Evolutionary conservation across 108 stramenopile species (phyloP).

Genomic region (Schizochytrium sp.): DNA sequence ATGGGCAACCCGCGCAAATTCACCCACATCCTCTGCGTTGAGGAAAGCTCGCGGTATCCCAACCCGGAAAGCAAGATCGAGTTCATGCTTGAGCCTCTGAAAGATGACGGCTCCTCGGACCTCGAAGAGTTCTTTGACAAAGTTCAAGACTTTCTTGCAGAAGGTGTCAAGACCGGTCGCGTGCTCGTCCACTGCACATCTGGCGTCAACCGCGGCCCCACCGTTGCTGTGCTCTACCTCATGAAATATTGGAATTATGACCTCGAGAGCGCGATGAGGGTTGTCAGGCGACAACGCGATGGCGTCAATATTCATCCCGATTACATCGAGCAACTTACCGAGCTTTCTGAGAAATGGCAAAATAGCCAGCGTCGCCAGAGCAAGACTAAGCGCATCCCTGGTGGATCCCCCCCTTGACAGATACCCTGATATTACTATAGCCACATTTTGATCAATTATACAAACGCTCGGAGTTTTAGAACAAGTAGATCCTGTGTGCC

Average conservation of each 20-base stretch:
- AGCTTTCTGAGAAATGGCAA: neutral
- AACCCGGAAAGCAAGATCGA: neutral
- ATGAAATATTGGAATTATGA: neutral
- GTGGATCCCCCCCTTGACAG: neutral
- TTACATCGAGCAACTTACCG: neutral
- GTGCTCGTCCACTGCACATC: conserved; percentile 7
- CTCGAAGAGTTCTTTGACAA: neutral
- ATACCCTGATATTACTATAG: too few relatives aligned
- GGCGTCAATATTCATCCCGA: conserved; percentile 1
- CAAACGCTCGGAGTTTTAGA: too few relatives aligned
- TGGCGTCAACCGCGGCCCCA: neutral
- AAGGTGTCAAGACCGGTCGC: neutral
- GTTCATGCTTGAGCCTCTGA: neutral
- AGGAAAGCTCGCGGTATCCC: neutral
- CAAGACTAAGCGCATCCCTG: neutral
- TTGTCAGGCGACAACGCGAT: neutral
- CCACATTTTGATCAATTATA: too few relatives aligned
- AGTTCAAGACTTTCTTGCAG: neutral
- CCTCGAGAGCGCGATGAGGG: neutral
- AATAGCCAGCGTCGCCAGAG: neutral
- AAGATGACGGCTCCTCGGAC: neutral
- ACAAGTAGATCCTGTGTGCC: too few relatives aligned
- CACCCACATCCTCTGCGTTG: neutral
- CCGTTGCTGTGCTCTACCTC: neutral
- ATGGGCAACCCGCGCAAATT: conserved; percentile 10